Evolutionary conservation across 495 filamentous ascomycete species (phyloP).

Genomic region (Aspergillus avenaceus): DNA sequence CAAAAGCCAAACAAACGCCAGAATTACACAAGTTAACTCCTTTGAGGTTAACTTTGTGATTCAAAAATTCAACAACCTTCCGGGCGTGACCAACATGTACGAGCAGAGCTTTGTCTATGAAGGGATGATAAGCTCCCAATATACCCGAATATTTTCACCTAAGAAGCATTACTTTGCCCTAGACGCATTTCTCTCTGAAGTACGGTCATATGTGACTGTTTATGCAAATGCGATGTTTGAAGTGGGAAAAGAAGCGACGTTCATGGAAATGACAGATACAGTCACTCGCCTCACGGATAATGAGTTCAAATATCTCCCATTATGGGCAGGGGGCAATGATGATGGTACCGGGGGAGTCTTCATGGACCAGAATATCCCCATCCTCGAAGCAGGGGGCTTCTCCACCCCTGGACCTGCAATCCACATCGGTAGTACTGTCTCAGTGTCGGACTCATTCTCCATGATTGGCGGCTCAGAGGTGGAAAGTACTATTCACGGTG

Average conservation of each 20-base stretch:
- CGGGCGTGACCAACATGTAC: background rate
- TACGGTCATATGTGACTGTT: slow-evolving; percentile 8
- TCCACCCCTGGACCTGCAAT: slow-evolving; percentile 39
- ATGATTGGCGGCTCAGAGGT: slow-evolving; percentile 24
- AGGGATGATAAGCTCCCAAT: background rate
- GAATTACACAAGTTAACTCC: background rate
- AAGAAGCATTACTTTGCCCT: background rate
- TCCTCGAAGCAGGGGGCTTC: slow-evolving; percentile 36
- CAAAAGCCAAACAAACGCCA: slow-evolving; percentile 3
- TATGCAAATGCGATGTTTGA: slow-evolving; percentile 18
- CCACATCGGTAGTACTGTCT: slow-evolving; percentile 33
- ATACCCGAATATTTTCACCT: background rate
- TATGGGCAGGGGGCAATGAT: slow-evolving; percentile 54
- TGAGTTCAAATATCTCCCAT: slow-evolving; percentile 49
- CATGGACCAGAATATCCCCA: slow-evolving; percentile 33
- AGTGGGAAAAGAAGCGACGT: slow-evolving; percentile 6
- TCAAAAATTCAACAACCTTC: background rate
- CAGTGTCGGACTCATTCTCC: slow-evolving; percentile 19
- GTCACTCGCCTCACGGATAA: slow-evolving; percentile 44
- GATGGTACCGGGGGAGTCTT: slow-evolving; percentile 53
- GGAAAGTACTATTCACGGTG: slow-evolving; percentile 27
- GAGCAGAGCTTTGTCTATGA: background rate
- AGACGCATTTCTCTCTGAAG: slow-evolving; percentile 7
- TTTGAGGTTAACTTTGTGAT: background rate
- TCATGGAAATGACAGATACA: slow-evolving; percentile 30